Conservation (phyloP, 768 basidiomycete genomes). For the Boletales sp. region DNA sequence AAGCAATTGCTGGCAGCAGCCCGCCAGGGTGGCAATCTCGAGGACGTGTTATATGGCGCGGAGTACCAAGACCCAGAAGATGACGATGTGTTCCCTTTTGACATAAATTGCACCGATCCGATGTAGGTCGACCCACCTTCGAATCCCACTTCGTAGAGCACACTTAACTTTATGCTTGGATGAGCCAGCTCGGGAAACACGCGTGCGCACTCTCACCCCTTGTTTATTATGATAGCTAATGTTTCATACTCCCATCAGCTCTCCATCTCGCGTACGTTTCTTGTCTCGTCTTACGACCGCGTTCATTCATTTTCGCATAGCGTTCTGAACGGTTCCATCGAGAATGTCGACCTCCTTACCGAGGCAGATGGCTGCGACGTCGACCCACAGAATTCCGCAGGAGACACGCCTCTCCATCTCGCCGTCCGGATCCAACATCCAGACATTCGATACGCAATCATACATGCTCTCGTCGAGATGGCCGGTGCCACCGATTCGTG, state of each 20-base stretch:
- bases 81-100: conserved; percentile 21
- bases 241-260: conserved; percentile 10
- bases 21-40: conserved; percentile 22
- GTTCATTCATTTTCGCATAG: conserved; percentile 3
- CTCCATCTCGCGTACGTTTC: conserved; percentile 31
- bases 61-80: conserved; percentile 21
- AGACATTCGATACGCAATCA: conserved; percentile 15
- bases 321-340: conserved; percentile 11
- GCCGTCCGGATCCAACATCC: conserved; percentile 19
- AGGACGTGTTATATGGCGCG: conserved; percentile 17
- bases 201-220: conserved; percentile 17
- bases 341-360: conserved; percentile 23
- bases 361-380: conserved; percentile 27
- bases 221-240: conserved; percentile 11
- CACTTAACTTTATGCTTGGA: background rate
- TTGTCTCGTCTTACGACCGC: background rate
- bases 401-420: conserved; percentile 28
- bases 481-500: conserved; percentile 26
- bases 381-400: conserved; percentile 21
- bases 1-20: conserved; percentile 24
- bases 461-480: conserved; percentile 19
- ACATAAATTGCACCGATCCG: conserved; percentile 29
- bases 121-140: conserved; percentile 14
- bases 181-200: conserved; percentile 26
- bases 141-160: background rate